phyloP scores from a whole-genome alignment of 495 filamentous ascomycete genomes.

The Hypoxylon cercidicola region DNA sequence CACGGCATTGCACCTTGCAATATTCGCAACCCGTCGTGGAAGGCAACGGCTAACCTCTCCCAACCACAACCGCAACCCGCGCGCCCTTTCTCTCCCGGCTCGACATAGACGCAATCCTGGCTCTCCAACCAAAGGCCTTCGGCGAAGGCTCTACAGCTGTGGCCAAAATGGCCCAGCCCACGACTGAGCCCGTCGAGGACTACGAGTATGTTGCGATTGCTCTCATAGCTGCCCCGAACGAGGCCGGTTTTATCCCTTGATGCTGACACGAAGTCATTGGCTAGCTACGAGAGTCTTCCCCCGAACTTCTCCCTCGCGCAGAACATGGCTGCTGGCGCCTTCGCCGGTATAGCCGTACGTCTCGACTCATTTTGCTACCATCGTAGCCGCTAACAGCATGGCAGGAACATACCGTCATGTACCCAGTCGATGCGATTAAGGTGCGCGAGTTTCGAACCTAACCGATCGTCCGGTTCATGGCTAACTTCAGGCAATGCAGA shows the following conservation, averaged over 20 bases:
- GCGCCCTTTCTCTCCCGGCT: constrained; percentile 19
- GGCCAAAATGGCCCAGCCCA: constrained; percentile 69
- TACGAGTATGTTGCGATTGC: constrained; percentile 61
- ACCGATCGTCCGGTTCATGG: constrained; percentile 12
- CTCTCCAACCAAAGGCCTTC: constrained; percentile 61
- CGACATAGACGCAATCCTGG: constrained; percentile 59
- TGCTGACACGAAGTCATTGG: constrained; percentile 30
- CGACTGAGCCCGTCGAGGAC: constrained; percentile 64
- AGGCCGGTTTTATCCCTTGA: neutral
- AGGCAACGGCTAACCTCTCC: neutral
- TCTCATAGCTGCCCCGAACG: neutral
- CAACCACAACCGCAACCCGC: constrained; percentile 1
- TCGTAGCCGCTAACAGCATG: constrained; percentile 37
- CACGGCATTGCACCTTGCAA: neutral
- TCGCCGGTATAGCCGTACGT: constrained; percentile 92
- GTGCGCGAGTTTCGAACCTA: constrained; percentile 60
- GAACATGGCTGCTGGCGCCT: constrained; percentile 95
- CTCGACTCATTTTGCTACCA: constrained; percentile 1
- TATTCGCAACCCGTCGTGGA: neutral
- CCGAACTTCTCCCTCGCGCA: constrained; percentile 68
- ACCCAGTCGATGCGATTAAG: constrained; percentile 97
- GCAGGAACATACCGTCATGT: constrained; percentile 94
- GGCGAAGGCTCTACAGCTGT: constrained; percentile 65
- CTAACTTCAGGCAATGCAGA: constrained; percentile 64
- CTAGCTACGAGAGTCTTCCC: constrained; percentile 67